Evolutionary conservation across 441 rosid genomes (phyloP).

Genomic region (Breynia disticha): DNA sequence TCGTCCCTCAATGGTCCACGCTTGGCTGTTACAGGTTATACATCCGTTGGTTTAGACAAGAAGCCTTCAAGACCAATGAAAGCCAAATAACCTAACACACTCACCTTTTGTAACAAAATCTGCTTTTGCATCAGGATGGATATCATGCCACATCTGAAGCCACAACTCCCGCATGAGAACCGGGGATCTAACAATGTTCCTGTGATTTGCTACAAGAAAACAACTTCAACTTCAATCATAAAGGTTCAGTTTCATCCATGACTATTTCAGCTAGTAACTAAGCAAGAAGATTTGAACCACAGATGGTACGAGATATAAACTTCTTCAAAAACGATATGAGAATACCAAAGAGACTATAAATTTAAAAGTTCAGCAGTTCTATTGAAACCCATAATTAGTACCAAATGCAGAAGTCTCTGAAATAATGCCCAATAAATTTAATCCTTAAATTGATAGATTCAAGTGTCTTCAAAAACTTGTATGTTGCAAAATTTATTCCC

Average conservation of each 20-base stretch:
- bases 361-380: no score
- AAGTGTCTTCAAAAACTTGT: no score
- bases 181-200: constrained; percentile 87
- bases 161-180: constrained; percentile 94
- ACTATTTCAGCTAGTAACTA: no score
- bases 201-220: constrained; percentile 77
- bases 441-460: no score
- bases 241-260: not conserved
- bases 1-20: constrained; percentile 91
- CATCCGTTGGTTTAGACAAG: constrained; percentile 10
- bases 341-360: no score
- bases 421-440: no score
- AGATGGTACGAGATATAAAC: no score
- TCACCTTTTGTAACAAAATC: constrained; percentile 86
- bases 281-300: no score
- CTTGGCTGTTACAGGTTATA: constrained; percentile 28
- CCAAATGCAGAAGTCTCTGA: no score
- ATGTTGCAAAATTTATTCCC: no score
- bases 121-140: constrained; percentile 48
- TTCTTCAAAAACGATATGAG: no score
- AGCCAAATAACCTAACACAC: constrained; percentile 1
- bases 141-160: constrained; percentile 99
- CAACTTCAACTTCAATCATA: constrained; percentile 16
- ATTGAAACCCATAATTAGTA: no score
- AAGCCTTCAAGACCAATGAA: constrained; percentile 5